These are phyloP conservation scores for Heimioporus retisporus DNA, from an alignment of 1,284 basidiomycete genomes.

Conservation along the genomic window DNA sequence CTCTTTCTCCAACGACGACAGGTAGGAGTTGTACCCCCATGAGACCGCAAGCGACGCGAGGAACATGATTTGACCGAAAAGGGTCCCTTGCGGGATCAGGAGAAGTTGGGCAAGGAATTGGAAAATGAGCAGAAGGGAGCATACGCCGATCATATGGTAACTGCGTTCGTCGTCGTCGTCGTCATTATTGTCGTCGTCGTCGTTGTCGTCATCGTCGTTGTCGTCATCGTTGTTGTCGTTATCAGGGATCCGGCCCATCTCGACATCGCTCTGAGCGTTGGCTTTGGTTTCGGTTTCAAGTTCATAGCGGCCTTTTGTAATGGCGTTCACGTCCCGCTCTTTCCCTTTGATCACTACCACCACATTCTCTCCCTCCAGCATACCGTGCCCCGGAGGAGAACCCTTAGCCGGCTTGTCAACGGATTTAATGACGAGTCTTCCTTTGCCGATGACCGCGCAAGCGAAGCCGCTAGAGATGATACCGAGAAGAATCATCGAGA, in stretches of 20 bases:
- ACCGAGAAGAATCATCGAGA: constrained; percentile 42
- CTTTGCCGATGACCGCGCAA: constrained; percentile 30
- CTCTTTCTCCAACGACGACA: constrained; percentile 39
- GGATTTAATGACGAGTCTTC: constrained; percentile 22
- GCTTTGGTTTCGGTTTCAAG: constrained; percentile 12
- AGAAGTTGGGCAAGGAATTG: constrained; percentile 44
- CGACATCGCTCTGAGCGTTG: background rate
- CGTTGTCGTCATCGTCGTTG: too few relatives aligned
- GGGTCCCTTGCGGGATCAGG: constrained; percentile 35
- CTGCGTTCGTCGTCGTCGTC: background rate
- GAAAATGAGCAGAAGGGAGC: constrained; percentile 31
- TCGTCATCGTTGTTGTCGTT: too few relatives aligned
- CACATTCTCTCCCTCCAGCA: constrained; percentile 21
- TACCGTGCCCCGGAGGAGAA: constrained; percentile 32
- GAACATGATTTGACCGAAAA: constrained; percentile 45
- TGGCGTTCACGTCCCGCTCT: constrained; percentile 41
- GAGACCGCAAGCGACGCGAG: constrained; percentile 35
- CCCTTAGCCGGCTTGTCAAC: constrained; percentile 16
- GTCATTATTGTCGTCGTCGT: too few relatives aligned
- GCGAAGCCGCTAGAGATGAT: constrained; percentile 40
- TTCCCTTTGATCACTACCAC: constrained; percentile 38
- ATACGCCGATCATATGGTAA: constrained; percentile 32
- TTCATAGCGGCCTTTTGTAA: constrained; percentile 39
- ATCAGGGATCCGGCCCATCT: too few relatives aligned
- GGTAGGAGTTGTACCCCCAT: constrained; percentile 37